phyloP scores from a whole-genome alignment of 2,329 filamentous ascomycete genomes.

The Nemania sp. region DNA sequence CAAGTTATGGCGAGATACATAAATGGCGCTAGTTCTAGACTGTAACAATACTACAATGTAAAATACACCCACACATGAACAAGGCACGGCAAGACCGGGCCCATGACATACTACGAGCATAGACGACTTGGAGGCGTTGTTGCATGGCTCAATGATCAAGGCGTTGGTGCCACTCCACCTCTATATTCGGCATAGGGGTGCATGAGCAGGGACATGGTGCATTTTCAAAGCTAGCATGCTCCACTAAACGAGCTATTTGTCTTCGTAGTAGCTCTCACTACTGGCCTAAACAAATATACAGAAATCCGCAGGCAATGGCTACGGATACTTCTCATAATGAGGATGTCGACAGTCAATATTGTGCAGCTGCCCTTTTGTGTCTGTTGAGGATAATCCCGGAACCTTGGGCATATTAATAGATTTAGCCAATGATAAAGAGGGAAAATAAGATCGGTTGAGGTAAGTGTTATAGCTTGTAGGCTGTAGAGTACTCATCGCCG shows the following conservation, averaged over 20 bases:
- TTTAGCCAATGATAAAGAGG: no score
- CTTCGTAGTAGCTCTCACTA: no score
- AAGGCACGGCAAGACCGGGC: conserved; percentile 21
- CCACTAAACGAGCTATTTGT: no score
- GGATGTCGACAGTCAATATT: no score
- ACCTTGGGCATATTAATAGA: no score
- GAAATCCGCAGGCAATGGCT: not conserved
- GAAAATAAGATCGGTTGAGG: not conserved
- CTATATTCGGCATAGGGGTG: not conserved
- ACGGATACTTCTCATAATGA: not conserved
- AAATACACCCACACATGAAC: conserved; percentile 17
- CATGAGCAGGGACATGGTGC: not conserved
- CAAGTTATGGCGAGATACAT: not conserved
- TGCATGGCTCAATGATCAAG: conserved; percentile 4
- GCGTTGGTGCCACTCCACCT: conserved; percentile 18
- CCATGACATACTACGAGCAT: conserved; percentile 7
- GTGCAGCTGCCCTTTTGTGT: no score
- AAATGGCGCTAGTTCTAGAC: conserved; percentile 1
- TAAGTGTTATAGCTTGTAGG: no score
- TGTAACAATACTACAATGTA: conserved; percentile 35
- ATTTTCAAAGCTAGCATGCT: not conserved
- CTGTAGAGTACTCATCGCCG: no score
- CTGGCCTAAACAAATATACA: not conserved
- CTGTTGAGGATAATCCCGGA: no score
- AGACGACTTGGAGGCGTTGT: not conserved